Conservation (phyloP, 2,329 filamentous ascomycete species). For the Cercospora sp. region DNA sequence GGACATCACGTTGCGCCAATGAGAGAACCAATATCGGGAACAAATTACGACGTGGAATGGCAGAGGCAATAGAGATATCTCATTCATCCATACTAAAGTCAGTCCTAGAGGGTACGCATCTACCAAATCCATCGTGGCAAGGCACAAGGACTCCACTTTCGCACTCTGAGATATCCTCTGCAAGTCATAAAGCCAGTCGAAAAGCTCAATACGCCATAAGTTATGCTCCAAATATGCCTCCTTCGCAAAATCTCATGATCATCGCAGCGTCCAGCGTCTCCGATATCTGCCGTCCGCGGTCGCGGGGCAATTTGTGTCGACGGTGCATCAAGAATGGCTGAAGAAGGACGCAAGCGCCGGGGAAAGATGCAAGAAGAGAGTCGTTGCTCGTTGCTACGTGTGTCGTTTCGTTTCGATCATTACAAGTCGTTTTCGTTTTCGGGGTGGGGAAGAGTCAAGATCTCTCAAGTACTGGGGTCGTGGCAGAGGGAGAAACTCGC, state of each 20-base stretch:
- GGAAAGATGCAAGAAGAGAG: neutral
- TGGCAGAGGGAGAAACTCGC: neutral
- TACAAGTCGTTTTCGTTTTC: neutral
- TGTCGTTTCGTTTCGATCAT: neutral
- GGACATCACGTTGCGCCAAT: no score
- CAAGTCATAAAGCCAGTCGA: neutral
- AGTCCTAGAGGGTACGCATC: neutral
- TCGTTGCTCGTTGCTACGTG: neutral
- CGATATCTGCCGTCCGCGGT: neutral
- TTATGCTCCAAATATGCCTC: neutral
- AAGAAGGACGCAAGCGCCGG: neutral
- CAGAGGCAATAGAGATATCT: neutral
- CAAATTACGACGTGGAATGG: no score
- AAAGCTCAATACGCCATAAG: neutral
- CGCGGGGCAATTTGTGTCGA: neutral
- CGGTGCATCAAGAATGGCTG: neutral
- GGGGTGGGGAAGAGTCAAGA: neutral
- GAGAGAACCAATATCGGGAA: no score
- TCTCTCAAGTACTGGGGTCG: neutral
- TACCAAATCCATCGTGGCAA: neutral
- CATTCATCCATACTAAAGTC: neutral
- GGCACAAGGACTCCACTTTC: neutral
- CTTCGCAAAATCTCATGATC: neutral
- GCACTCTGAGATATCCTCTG: neutral
- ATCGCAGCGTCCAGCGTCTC: neutral